phyloP scores from a whole-genome alignment of 1,284 basidiomycete species.

The Ganoderma lucidum region DNA sequence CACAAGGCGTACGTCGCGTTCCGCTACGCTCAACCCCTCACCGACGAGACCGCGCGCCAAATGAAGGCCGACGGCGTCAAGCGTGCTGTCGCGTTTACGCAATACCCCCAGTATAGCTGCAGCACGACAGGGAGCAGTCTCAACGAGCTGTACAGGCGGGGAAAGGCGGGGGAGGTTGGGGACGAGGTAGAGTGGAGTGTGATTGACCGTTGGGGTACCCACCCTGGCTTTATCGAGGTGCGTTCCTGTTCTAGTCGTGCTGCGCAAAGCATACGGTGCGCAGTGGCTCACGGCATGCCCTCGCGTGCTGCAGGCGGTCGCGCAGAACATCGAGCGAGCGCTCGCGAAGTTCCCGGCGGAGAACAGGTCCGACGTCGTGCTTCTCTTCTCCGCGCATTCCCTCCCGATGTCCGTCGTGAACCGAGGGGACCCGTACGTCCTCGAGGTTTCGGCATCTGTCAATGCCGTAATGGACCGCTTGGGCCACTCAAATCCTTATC shows the following conservation, averaged over 20 bases:
- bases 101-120: constrained; percentile 99
- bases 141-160: constrained; percentile 88
- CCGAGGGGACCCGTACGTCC: constrained; percentile 96
- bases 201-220: constrained; percentile 97
- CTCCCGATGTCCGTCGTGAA: constrained; percentile 97
- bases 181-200: constrained; percentile 93
- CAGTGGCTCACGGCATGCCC: background rate
- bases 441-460: constrained; percentile 96
- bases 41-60: constrained; percentile 82
- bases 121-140: constrained; percentile 97
- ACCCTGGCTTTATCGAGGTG: constrained; percentile 93
- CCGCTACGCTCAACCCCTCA: constrained; percentile 92
- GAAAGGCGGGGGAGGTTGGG: constrained; percentile 61
- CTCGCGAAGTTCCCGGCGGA: constrained; percentile 84
- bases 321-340: constrained; percentile 87
- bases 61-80: constrained; percentile 93
- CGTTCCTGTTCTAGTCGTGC: constrained; percentile 43
- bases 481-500: constrained; percentile 83
- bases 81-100: constrained; percentile 95
- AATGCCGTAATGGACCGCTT: constrained; percentile 89
- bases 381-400: constrained; percentile 98
- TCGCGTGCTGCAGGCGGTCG: constrained; percentile 72
- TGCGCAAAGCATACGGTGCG: background rate
- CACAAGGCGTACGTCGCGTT: constrained; percentile 98
- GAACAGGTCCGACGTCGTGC: constrained; percentile 76